A percentile compares a stretch with the other conserved stretches of the same genome.
Evolutionary conservation across 2,329 filamentous ascomycete genomes (phyloP).

Genomic region (Penicillium sp.): DNA sequence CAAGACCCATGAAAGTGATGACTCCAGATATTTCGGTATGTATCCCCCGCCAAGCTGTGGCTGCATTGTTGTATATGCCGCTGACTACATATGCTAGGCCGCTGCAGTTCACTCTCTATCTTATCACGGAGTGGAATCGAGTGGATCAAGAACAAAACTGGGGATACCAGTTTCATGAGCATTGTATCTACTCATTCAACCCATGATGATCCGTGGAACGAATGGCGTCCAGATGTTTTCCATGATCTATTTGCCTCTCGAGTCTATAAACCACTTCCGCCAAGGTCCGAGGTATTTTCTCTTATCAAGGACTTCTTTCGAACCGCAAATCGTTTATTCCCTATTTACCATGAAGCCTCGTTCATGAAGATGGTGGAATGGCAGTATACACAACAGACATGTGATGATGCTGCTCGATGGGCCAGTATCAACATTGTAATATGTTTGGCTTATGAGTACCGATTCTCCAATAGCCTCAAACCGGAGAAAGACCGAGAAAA

Average conservation of each 20-base stretch:
- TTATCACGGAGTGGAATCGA: conserved; percentile 94
- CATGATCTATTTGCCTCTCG: conserved; percentile 81
- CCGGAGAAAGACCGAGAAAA: conserved; percentile 85
- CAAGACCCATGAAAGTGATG: conserved; percentile 83
- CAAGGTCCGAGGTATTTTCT: conserved; percentile 81
- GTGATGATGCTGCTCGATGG: conserved; percentile 94
- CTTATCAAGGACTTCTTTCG: conserved; percentile 89
- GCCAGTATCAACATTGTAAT: conserved; percentile 88
- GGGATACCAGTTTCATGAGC: conserved; percentile 83
- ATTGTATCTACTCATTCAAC: conserved; percentile 81
- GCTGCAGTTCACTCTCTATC: conserved; percentile 91
- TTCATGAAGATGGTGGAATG: conserved; percentile 95
- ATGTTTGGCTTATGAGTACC: conserved; percentile 82
- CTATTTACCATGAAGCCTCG: conserved; percentile 89
- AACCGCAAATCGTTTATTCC: conserved; percentile 97
- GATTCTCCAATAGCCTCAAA: conserved; percentile 88
- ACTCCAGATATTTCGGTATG: conserved; percentile 75
- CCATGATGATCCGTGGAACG: conserved; percentile 85
- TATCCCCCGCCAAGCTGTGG: background rate
- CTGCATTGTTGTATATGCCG: background rate
- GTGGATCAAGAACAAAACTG: conserved; percentile 95
- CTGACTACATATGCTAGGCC: conserved; percentile 56
- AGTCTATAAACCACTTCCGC: conserved; percentile 76
- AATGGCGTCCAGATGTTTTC: conserved; percentile 97
- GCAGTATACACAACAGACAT: conserved; percentile 88